Evolutionary conservation across 306 rosid genomes (phyloP).

Genomic region (Begonia masoniana): DNA sequence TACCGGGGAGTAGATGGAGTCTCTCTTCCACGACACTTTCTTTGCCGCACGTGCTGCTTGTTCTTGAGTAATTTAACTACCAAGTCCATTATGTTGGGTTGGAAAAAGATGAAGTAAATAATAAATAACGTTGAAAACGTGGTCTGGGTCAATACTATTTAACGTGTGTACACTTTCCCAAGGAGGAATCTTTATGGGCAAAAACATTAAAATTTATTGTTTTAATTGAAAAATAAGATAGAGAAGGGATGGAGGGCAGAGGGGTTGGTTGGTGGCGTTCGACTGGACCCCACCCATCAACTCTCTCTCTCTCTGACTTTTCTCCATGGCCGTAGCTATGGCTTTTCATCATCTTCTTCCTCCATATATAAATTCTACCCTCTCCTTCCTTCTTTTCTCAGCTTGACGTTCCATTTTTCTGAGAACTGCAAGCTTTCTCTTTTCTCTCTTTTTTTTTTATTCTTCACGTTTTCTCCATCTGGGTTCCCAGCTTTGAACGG

Average conservation of each 20-base stretch:
- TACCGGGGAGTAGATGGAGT: too few species aligned
- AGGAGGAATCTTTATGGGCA: too few species aligned
- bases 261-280: not conserved
- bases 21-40: too few species aligned
- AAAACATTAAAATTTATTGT: too few species aligned
- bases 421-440: constrained; percentile 32
- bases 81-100: too few species aligned
- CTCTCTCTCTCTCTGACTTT: not conserved
- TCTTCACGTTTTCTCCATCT: not conserved
- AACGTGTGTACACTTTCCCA: too few species aligned
- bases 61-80: too few species aligned
- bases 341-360: not conserved
- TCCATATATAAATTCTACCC: constrained; percentile 12
- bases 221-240: not conserved
- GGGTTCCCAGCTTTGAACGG: not conserved
- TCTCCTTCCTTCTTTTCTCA: constrained; percentile 23
- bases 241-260: not conserved
- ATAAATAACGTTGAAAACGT: too few species aligned
- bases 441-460: not conserved
- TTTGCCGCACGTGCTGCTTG: too few species aligned
- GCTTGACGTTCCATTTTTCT: constrained; percentile 47
- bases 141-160: too few species aligned
- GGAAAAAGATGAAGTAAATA: too few species aligned
- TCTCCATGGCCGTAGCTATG: not conserved
- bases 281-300: not conserved